A percentile compares a stretch with the other conserved stretches of the same genome.
Conservation (phyloP, 371 early-diverging fungal genomes). For the Apophysomyces sp. region DNA sequence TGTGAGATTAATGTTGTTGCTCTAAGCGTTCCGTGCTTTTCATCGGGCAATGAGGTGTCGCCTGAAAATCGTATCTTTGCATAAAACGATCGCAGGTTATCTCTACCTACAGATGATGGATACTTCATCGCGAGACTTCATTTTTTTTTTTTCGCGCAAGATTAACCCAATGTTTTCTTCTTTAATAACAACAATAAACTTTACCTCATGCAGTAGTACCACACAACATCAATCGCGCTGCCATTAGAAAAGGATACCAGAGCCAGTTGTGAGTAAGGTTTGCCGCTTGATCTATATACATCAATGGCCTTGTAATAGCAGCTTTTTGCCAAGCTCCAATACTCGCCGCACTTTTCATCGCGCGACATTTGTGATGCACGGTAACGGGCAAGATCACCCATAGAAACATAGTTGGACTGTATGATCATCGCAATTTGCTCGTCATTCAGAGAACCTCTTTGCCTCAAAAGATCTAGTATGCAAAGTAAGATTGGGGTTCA, state of each 20-base stretch:
- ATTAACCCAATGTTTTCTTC: no score
- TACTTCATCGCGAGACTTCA: slow-evolving; percentile 45
- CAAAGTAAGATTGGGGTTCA: no score
- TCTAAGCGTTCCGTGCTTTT: background rate
- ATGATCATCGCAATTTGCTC: slow-evolving; percentile 33
- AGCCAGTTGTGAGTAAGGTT: slow-evolving; percentile 50
- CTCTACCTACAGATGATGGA: slow-evolving; percentile 40
- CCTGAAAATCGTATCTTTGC: slow-evolving; percentile 34
- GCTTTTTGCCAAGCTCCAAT: slow-evolving; percentile 32
- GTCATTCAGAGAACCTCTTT: slow-evolving; percentile 7
- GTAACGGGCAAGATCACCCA: slow-evolving; percentile 52
- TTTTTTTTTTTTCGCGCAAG: no score
- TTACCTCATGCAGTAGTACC: slow-evolving; percentile 55
- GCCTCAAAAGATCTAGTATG: slow-evolving; percentile 23
- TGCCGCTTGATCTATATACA: slow-evolving; percentile 43
- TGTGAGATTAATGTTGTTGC: slow-evolving; percentile 21
- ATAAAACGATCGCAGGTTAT: slow-evolving; percentile 47
- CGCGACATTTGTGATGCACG: slow-evolving; percentile 34
- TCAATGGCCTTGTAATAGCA: slow-evolving; percentile 47
- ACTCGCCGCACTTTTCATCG: slow-evolving; percentile 15
- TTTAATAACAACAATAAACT: no score
- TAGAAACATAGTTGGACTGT: slow-evolving; percentile 45
- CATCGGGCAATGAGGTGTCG: background rate
- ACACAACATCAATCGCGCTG: slow-evolving; percentile 50
- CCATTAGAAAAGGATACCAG: slow-evolving; percentile 43